Evolutionary conservation across 352 stramenopile species (phyloP).

Genomic region (Aphanomyces euteiches): DNA sequence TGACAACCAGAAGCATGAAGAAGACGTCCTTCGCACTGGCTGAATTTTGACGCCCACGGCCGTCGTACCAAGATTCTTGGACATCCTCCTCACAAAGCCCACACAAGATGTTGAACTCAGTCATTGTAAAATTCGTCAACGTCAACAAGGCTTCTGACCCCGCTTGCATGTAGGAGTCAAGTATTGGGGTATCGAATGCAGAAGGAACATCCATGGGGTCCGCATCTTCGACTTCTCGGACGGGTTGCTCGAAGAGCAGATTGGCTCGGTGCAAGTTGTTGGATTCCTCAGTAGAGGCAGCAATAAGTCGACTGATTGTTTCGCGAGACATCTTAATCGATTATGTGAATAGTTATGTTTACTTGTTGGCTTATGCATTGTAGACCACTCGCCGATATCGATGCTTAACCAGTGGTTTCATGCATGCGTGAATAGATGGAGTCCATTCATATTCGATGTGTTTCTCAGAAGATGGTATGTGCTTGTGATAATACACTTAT

Average conservation of each 20-base stretch:
- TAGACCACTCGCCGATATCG: too few relatives aligned
- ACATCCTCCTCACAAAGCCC: neutral
- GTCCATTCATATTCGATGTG: too few relatives aligned
- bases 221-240: neutral
- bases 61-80: neutral
- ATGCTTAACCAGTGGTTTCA: too few relatives aligned
- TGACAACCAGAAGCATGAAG: constrained; percentile 11
- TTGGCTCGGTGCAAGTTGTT: neutral
- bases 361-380: too few relatives aligned
- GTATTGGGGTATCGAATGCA: neutral
- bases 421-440: too few relatives aligned
- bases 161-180: neutral
- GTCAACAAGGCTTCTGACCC: neutral
- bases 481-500: too few relatives aligned
- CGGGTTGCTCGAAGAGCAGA: neutral
- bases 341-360: too few relatives aligned
- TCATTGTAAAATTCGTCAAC: constrained; percentile 13
- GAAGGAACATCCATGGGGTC: neutral
- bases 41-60: neutral
- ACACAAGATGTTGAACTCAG: constrained; percentile 16
- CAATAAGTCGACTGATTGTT: neutral
- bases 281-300: neutral
- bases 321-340: neutral
- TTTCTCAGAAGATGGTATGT: too few relatives aligned
- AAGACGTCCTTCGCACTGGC: neutral